phyloP scores from a whole-genome alignment of 2,329 filamentous ascomycete species.

The Aquanectria penicillioides region DNA sequence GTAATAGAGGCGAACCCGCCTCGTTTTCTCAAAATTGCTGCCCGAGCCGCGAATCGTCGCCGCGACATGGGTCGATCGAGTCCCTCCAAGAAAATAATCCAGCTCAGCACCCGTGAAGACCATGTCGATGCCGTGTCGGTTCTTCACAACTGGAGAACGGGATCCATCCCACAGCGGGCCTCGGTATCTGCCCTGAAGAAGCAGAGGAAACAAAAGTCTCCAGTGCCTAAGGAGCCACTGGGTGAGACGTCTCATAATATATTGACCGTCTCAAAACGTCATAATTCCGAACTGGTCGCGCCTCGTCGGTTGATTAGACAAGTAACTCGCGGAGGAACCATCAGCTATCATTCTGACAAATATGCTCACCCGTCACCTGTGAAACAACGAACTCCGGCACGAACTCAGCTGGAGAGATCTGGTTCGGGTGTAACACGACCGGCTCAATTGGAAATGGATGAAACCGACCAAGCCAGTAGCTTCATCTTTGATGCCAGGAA shows the following conservation, averaged over 20 bases:
- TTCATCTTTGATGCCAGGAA: constrained; percentile 62
- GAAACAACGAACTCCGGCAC: constrained; percentile 12
- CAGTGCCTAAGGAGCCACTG: constrained; percentile 25
- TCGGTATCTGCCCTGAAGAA: constrained; percentile 43
- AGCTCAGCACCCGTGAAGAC: constrained; percentile 68
- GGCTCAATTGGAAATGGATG: constrained; percentile 65
- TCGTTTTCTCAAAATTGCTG: constrained; percentile 69
- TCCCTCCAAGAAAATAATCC: constrained; percentile 65
- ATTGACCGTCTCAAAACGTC: constrained; percentile 4
- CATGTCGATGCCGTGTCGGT: constrained; percentile 66
- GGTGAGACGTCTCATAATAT: constrained; percentile 39
- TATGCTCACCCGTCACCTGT: not conserved
- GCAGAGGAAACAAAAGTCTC: constrained; percentile 20
- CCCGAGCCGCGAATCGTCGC: constrained; percentile 62
- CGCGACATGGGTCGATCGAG: constrained; percentile 63
- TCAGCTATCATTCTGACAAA: constrained; percentile 37
- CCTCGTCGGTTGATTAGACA: constrained; percentile 45
- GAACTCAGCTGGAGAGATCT: constrained; percentile 15
- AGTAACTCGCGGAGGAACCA: constrained; percentile 38
- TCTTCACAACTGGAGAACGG: constrained; percentile 65
- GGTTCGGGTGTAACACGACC: constrained; percentile 49
- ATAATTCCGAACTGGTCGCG: constrained; percentile 1
- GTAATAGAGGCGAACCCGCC: constrained; percentile 64
- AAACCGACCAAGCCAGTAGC: constrained; percentile 45
- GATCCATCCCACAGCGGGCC: constrained; percentile 57